These are phyloP conservation scores for Aspergillus transmontanensis DNA, from an alignment of 2,329 filamentous ascomycete species.

Conservation along the genomic window DNA sequence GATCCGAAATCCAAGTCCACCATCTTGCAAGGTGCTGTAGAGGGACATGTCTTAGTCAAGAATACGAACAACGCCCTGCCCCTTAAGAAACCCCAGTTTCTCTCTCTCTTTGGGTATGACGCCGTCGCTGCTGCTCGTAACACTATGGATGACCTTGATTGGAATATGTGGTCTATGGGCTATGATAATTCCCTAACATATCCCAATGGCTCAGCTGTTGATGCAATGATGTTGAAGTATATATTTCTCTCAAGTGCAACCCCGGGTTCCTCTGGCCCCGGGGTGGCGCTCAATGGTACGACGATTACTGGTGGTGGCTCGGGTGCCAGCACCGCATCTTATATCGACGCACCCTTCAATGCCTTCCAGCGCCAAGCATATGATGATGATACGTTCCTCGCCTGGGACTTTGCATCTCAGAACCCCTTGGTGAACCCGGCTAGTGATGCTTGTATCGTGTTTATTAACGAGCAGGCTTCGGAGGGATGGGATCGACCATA, in stretches of 20 bases:
- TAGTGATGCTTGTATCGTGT: conserved; percentile 32
- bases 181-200: neutral
- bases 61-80: conserved; percentile 55
- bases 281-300: neutral
- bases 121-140: conserved; percentile 20
- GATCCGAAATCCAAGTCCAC: too few species aligned
- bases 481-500: neutral
- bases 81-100: conserved; percentile 32
- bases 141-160: too few species aligned
- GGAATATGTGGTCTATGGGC: neutral
- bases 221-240: neutral
- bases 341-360: conserved; percentile 57
- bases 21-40: conserved; percentile 50
- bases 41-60: conserved; percentile 60
- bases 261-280: neutral
- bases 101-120: conserved; percentile 66
- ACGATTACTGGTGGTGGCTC: conserved; percentile 44
- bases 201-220: neutral
- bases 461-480: neutral
- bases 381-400: conserved; percentile 59
- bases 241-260: neutral
- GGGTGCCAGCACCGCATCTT: conserved; percentile 51
- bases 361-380: conserved; percentile 56
- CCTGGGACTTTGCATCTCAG: conserved; percentile 59
- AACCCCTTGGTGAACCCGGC: conserved; percentile 51